Evolutionary conservation across 495 filamentous ascomycete species (phyloP).

Genomic region (Platismatia glauca): DNA sequence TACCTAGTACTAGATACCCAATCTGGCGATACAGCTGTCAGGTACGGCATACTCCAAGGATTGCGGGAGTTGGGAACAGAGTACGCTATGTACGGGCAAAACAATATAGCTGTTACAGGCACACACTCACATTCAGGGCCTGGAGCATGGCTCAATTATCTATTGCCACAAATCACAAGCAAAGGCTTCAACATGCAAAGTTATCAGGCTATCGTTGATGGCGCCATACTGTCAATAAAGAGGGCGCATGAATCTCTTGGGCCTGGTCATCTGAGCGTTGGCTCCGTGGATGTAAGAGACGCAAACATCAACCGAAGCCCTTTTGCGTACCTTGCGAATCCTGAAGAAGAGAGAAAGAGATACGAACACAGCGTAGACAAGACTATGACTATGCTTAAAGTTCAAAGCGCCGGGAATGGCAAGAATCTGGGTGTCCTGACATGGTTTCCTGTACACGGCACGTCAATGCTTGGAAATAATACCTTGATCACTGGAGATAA

Average conservation of each 20-base stretch:
- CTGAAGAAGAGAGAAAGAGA: conserved; percentile 60
- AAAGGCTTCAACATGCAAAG: conserved; percentile 83
- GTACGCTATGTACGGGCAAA: conserved; percentile 66
- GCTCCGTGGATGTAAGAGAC: conserved; percentile 63
- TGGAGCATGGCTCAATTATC: conserved; percentile 91
- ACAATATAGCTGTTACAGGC: conserved; percentile 84
- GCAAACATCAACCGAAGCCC: conserved; percentile 88
- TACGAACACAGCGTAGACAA: conserved; percentile 81
- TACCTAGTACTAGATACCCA: conserved; percentile 86
- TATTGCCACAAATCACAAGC: conserved; percentile 88
- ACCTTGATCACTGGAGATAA: conserved; percentile 89
- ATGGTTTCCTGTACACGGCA: conserved; percentile 94
- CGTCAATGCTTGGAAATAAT: conserved; percentile 86
- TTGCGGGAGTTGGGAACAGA: conserved; percentile 56
- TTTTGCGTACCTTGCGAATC: conserved; percentile 87
- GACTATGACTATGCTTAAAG: conserved; percentile 72
- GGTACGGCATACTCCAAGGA: conserved; percentile 73
- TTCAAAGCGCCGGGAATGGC: conserved; percentile 60
- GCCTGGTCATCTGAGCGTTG: conserved; percentile 63
- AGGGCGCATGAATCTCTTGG: conserved; percentile 69
- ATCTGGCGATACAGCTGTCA: conserved; percentile 82
- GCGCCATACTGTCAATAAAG: conserved; percentile 69
- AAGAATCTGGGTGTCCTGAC: conserved; percentile 73
- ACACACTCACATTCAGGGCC: conserved; percentile 93
- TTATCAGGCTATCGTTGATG: conserved; percentile 84